Base-by-base conservation (phyloP, 768 basidiomycete genomes). In the Cystobasidium onofrii region DNA sequence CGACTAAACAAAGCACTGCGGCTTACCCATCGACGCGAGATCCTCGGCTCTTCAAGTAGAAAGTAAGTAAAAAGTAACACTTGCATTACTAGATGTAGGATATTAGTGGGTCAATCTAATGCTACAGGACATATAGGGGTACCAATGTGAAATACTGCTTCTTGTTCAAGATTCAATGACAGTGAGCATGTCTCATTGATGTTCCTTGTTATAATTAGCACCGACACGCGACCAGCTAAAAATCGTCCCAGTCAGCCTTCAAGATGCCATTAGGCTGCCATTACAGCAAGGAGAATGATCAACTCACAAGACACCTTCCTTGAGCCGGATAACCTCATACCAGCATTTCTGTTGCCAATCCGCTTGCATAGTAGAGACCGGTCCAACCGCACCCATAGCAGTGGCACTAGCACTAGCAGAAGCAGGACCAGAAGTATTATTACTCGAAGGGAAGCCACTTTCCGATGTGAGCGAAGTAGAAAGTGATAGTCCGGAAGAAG, bases 311-410 rank as follows among this genome's bases (percentile, higher is more conserved):
- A 76, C 70, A 64, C 34, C 55, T 73, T 75, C 77, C 75, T 73
- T 78, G 46, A 75, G 69, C 44, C 73, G 46, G 1, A 76, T 73
- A 17, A 78, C 73, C 74, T 78, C 76, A 39, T 61, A 64, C 76
- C 79, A 76, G 74, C 79, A 77, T 52, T 79, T 52, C 52, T 77
- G 74, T 77, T 81, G 77, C 81, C 79, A 73, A 17, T 78, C 80
- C 25, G 61, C 78, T 76, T 60, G 57, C 25, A 27, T 29, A 60
- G 57, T 60, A 6, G 25, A 34, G 4, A 60, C 57, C 27, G 57
- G 57, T 25, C 57, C 57, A 13, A 29, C 57, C 4, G 29, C 57
- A 15, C 29, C 39, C 18, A 15, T 39, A 10, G 63, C 34, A 12
- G 63, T 31, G n/a, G n/a, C 61, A n/a, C 13, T 31, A 39, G 63